Evolutionary conservation across 768 basidiomycete species (phyloP).

Genomic region (Podaxis sp.): DNA sequence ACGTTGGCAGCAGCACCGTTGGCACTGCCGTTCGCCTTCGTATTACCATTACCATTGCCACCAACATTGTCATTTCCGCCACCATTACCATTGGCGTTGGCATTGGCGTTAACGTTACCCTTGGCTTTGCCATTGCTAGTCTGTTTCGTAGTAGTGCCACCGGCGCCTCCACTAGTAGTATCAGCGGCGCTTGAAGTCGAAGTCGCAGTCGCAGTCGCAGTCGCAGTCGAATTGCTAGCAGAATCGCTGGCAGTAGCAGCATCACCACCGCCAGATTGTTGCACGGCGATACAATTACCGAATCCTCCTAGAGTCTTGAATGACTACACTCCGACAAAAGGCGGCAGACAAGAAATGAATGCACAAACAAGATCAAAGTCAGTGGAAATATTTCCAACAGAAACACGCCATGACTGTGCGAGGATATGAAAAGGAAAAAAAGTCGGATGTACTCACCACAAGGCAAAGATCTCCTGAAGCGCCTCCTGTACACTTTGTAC

Average conservation of each 20-base stretch:
- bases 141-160: neutral
- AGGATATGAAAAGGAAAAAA: neutral
- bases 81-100: too few relatives aligned
- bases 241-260: constrained; percentile 14
- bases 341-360: neutral
- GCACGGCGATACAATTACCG: constrained; percentile 54
- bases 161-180: constrained; percentile 3
- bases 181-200: constrained; percentile 16
- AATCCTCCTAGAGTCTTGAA: constrained; percentile 49
- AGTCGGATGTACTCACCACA: constrained; percentile 30
- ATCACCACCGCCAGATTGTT: constrained; percentile 27
- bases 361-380: neutral
- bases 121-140: neutral
- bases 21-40: neutral
- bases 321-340: constrained; percentile 24
- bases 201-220: constrained; percentile 13
- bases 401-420: neutral
- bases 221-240: constrained; percentile 15
- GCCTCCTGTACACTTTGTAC: constrained; percentile 52
- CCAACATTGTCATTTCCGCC: neutral
- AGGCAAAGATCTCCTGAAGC: constrained; percentile 42
- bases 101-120: too few relatives aligned
- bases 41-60: constrained; percentile 17
- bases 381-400: neutral
- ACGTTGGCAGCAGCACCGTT: neutral